These are phyloP conservation scores for Cyclotella choctawhatcheeana DNA, from an alignment of 108 stramenopile species.

Conservation along the genomic window DNA sequence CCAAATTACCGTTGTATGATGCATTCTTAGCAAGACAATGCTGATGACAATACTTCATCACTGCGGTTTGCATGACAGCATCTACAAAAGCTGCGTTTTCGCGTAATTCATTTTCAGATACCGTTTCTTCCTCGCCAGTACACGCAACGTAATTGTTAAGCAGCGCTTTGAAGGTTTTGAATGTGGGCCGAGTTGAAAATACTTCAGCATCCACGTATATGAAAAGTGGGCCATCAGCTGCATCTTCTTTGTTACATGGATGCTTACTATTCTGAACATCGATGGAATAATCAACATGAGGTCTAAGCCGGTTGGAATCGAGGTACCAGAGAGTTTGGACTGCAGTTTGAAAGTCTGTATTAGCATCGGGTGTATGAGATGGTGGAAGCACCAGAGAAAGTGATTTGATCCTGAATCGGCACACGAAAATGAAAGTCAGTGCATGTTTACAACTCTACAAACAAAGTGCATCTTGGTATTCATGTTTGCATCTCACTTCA, in stretches of 20 bases:
- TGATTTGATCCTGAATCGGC: constrained; percentile 5
- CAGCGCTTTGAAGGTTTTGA: constrained; percentile 71
- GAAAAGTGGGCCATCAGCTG: constrained; percentile 84
- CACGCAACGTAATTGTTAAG: constrained; percentile 85
- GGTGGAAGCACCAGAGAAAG: constrained; percentile 17
- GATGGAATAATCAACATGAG: constrained; percentile 76
- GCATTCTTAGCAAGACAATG: constrained; percentile 66
- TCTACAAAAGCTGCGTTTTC: constrained; percentile 75
- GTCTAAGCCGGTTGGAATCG: constrained; percentile 82
- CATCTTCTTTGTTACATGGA: constrained; percentile 81
- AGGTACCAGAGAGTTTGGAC: constrained; percentile 90
- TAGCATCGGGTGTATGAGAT: constrained; percentile 26
- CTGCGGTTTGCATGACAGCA: constrained; percentile 81
- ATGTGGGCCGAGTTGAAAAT: constrained; percentile 76
- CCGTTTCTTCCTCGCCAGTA: constrained; percentile 66
- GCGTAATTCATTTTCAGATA: constrained; percentile 60
- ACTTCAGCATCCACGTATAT: constrained; percentile 53
- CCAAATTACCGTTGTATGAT: constrained; percentile 39
- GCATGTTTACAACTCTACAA: too few species aligned
- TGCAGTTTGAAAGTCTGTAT: constrained; percentile 49
- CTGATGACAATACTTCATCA: constrained; percentile 91
- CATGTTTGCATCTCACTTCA: constrained; percentile 33
- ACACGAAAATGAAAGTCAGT: background rate
- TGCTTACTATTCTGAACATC: constrained; percentile 90
- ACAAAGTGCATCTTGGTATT: too few species aligned